Base-by-base conservation (phyloP, 1,284 basidiomycete species). In the Melampsora medusae region DNA sequence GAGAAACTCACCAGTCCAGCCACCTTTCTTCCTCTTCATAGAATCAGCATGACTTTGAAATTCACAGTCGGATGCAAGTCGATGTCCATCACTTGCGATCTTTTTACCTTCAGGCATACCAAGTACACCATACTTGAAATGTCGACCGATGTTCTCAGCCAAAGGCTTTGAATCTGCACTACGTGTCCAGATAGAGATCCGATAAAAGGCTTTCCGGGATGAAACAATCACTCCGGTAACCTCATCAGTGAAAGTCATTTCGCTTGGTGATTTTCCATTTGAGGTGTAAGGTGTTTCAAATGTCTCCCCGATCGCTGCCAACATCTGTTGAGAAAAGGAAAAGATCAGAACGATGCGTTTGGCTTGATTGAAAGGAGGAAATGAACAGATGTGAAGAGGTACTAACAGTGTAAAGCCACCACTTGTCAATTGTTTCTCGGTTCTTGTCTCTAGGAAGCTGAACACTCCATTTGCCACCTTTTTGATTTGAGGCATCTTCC, bases 391-490 rank as follows among this genome's bases (percentile, higher is more conserved):
- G 22, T 33, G 22, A 38, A 22, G n/a, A n/a, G n/a, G n/a, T 28
- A 84, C 88, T 78, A 82, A 95, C 93, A 56, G 96, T 98, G 86
- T 95, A 95, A 67, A 99, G 88, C 96, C 97, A 99, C 89, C 95
- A 92, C 82, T 90, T 91, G 84, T 99, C 96, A 72, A 99, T 91
- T 65, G 89, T 85, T 46, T 80, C 82, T 74, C 91, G 87, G 82
- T 91, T 93, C 87, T 97, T 98, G 80, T 98, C 96, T 82, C 92
- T 91, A 35, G 97, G 96, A 42, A 99, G 86, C 84, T 99, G 97
- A 79, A 99, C 93, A 81, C 91, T 92, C 96, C 96, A 99, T 86
- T 98, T 99, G 77, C 96, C 96, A 67, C 96, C 96, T 80, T 92
- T 88, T 83, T 94, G 93, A 85, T 99, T 99, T 59, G 93, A 92